These are phyloP conservation scores for Massariosphaeria phaeospora DNA, from an alignment of 495 filamentous ascomycete genomes.

Conservation along the genomic window DNA sequence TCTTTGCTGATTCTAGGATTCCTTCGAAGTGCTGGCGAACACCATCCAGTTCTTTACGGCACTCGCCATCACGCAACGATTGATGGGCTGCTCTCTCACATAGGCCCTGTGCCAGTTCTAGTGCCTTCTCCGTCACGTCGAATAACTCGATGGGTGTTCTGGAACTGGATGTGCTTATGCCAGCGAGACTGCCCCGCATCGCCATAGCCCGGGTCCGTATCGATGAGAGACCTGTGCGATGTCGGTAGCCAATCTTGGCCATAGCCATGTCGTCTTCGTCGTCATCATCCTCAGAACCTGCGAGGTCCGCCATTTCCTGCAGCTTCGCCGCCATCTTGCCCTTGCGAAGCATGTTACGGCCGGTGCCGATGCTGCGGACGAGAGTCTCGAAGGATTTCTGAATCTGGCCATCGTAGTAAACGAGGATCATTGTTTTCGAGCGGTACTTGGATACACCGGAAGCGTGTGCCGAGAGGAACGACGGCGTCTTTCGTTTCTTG, in stretches of 20 bases:
- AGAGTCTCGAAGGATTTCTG: conserved; percentile 74
- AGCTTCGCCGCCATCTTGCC: conserved; percentile 66
- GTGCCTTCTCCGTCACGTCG: conserved; percentile 66
- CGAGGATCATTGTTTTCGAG: conserved; percentile 67
- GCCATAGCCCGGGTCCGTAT: conserved; percentile 14
- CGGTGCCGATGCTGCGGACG: conserved; percentile 72
- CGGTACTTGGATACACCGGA: conserved; percentile 54
- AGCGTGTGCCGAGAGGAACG: conserved; percentile 50
- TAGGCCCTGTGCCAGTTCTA: conserved; percentile 72
- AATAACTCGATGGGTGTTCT: conserved; percentile 43
- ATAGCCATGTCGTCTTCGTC: conserved; percentile 40
- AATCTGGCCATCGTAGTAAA: conserved; percentile 84
- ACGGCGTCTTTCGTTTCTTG: conserved; percentile 57
- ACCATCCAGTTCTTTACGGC: conserved; percentile 63
- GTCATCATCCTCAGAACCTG: conserved; percentile 36
- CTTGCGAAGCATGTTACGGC: conserved; percentile 76
- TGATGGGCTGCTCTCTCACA: conserved; percentile 85
- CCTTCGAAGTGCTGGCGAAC: conserved; percentile 57
- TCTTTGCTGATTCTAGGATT: conserved; percentile 47
- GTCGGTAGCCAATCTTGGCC: conserved; percentile 26
- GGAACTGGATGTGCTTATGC: neutral
- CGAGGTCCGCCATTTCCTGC: conserved; percentile 52
- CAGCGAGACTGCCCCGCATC: neutral
- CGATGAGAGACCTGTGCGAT: conserved; percentile 15
- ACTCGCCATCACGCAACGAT: conserved; percentile 78